A percentile compares a stretch with the other conserved stretches of the same genome.
Evolutionary conservation across 106 monocot species (phyloP).

Genomic region (Allium fistulosum): DNA sequence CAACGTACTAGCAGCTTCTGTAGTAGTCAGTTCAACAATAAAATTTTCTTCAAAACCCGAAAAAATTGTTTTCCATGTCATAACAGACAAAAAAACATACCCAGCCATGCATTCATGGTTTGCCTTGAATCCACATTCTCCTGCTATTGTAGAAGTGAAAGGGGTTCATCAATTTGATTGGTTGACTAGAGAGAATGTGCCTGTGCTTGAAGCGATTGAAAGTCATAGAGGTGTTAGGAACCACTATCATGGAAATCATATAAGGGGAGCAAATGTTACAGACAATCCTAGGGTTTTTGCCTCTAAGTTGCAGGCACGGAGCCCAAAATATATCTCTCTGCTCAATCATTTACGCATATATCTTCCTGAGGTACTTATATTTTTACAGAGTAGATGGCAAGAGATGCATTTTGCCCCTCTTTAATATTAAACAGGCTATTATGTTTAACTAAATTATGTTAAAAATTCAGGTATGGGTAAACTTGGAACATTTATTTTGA

Average conservation of each 20-base stretch:
- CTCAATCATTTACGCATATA: slow-evolving; percentile 91
- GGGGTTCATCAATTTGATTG: slow-evolving; percentile 86
- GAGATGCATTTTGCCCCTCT: too few species aligned
- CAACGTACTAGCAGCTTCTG: slow-evolving; percentile 89
- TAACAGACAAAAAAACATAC: slow-evolving; percentile 91
- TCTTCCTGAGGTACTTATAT: slow-evolving; percentile 72
- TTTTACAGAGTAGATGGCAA: too few species aligned
- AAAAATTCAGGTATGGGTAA: too few species aligned
- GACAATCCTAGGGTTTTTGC: slow-evolving; percentile 70
- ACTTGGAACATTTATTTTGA: too few species aligned
- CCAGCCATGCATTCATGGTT: slow-evolving; percentile 96
- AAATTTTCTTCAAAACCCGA: slow-evolving; percentile 54
- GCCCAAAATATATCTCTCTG: slow-evolving; percentile 80
- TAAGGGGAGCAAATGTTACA: slow-evolving; percentile 24
- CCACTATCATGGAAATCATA: slow-evolving; percentile 71
- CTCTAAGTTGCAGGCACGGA: slow-evolving; percentile 74
- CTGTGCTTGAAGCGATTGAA: slow-evolving; percentile 79
- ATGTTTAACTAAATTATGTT: too few species aligned
- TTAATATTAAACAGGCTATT: too few species aligned
- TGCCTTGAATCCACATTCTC: slow-evolving; percentile 61
- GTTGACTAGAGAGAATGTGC: slow-evolving; percentile 79
- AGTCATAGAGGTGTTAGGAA: slow-evolving; percentile 57
- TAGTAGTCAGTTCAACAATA: slow-evolving; percentile 69
- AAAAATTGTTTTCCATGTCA: slow-evolving; percentile 78
- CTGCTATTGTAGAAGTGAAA: slow-evolving; percentile 86